Percentiles rank a stretch among this genome's conserved stretches.
Evolutionary conservation across 352 stramenopile species (phyloP).

Genomic region (Aphanomyces stellatus): DNA sequence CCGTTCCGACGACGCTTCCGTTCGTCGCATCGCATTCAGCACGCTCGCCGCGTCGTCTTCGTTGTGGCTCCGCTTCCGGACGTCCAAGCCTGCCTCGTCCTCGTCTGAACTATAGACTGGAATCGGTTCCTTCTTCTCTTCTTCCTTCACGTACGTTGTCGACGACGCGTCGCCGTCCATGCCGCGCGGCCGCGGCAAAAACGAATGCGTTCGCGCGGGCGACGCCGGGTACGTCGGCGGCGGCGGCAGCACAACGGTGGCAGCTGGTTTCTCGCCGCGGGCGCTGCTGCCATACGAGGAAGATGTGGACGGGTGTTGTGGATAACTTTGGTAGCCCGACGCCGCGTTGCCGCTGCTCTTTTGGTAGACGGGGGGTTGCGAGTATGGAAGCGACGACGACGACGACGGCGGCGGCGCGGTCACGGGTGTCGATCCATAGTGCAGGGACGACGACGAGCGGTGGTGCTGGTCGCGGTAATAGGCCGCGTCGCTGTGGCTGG

Average conservation of each 20-base stretch:
- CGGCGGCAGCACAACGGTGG: too few relatives aligned
- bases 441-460: not conserved
- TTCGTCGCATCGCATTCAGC: conserved; percentile 5
- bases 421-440: not conserved
- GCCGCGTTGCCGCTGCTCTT: not conserved
- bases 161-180: not conserved
- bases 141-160: not conserved
- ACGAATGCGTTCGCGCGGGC: not conserved
- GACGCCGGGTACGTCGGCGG: not conserved
- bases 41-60: conserved; percentile 12
- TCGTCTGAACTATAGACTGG: conserved; percentile 11
- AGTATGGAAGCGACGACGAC: not conserved
- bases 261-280: too few relatives aligned
- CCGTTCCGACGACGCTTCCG: conserved; percentile 4
- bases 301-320: not conserved
- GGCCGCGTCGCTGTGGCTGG: not conserved
- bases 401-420: not conserved
- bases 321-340: not conserved
- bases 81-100: conserved; percentile 3
- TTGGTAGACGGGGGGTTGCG: conserved; percentile 1
- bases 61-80: not conserved
- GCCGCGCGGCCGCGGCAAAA: not conserved
- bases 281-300: not conserved
- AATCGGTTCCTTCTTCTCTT: not conserved
- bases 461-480: not conserved